Evolutionary conservation across 495 filamentous ascomycete species (phyloP).

Genomic region (Oidiodendron maius): DNA sequence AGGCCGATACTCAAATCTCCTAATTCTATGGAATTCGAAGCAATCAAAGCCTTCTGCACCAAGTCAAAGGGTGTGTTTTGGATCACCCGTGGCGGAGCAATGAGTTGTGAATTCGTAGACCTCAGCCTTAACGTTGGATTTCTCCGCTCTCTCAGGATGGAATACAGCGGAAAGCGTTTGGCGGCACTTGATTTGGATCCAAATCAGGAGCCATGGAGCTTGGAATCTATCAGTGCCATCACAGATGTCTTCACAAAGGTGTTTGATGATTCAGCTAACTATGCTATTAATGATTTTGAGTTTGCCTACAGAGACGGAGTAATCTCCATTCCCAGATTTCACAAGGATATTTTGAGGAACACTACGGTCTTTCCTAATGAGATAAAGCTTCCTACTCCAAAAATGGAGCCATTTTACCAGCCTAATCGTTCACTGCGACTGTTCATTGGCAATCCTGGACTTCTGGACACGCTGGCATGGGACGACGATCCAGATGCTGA

Average conservation of each 20-base stretch:
- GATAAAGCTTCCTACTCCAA: not conserved
- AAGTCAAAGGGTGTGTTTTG: constrained; percentile 26
- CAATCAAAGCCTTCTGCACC: constrained; percentile 31
- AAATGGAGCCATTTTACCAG: constrained; percentile 4
- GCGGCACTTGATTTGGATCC: constrained; percentile 7
- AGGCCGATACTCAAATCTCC: not conserved
- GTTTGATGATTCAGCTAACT: not conserved
- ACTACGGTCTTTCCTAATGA: not conserved
- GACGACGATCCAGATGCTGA: constrained; percentile 12
- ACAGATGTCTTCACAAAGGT: not conserved
- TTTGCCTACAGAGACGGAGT: constrained; percentile 3
- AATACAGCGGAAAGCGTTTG: not conserved
- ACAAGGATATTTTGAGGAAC: not conserved
- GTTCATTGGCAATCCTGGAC: constrained; percentile 10
- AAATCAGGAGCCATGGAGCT: not conserved
- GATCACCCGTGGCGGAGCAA: constrained; percentile 11
- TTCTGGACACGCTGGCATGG: constrained; percentile 18
- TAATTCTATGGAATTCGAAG: constrained; percentile 17
- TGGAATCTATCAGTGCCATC: not conserved
- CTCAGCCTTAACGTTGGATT: constrained; percentile 3
- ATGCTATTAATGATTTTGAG: constrained; percentile 4
- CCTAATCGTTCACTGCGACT: constrained; percentile 1
- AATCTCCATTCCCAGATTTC: constrained; percentile 4
- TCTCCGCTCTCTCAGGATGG: constrained; percentile 4
- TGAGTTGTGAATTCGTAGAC: not conserved